Evolutionary conservation across 2,329 filamentous ascomycete species (phyloP).

Genomic region (Aspergillus felis): DNA sequence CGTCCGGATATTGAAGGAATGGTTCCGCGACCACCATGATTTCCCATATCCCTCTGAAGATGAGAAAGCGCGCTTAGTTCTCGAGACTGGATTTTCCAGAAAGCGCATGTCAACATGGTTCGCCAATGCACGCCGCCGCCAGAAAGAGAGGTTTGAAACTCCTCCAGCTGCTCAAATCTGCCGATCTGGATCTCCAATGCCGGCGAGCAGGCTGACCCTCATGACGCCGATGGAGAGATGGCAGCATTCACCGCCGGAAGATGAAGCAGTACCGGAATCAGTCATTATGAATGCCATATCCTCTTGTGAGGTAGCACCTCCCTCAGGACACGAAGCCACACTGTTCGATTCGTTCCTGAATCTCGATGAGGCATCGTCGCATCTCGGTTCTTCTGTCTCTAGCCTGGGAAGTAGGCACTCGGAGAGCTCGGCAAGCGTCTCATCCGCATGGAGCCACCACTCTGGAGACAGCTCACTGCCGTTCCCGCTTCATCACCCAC

Average conservation of each 20-base stretch:
- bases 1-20: constrained; percentile 43
- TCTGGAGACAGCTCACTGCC: constrained; percentile 16
- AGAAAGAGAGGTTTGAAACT: constrained; percentile 33
- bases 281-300: constrained; percentile 38
- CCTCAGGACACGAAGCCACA: not conserved
- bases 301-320: constrained; percentile 9
- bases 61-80: constrained; percentile 40
- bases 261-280: constrained; percentile 41
- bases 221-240: constrained; percentile 49
- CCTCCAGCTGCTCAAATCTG: constrained; percentile 27
- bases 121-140: constrained; percentile 48
- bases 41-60: constrained; percentile 49
- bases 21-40: constrained; percentile 46
- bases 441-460: constrained; percentile 32
- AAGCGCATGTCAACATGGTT: constrained; percentile 51
- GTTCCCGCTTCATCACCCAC: constrained; percentile 18
- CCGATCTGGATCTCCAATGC: constrained; percentile 44
- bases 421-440: constrained; percentile 29
- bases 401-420: constrained; percentile 28
- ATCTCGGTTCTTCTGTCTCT: constrained; percentile 27
- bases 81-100: constrained; percentile 44
- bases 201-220: constrained; percentile 28
- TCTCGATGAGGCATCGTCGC: constrained; percentile 24
- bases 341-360: constrained; percentile 18
- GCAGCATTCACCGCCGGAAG: constrained; percentile 44